Base-by-base conservation (phyloP, 202 grass and related monocot genomes). In the Alloteropsis angusta region DNA sequence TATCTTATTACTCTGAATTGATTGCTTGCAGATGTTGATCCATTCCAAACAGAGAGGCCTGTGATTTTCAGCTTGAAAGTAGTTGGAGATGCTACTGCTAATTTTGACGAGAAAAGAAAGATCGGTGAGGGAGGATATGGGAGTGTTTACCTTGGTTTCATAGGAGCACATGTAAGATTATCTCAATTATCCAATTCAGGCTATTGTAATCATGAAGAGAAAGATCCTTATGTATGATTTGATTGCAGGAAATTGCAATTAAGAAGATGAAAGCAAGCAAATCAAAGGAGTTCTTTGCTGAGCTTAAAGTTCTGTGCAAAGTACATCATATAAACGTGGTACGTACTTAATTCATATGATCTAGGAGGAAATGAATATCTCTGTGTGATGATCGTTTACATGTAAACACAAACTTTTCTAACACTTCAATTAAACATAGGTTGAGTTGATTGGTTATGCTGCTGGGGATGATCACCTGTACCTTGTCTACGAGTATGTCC, bases 261-360 rank as follows among this genome's bases (percentile, higher is more conserved):
- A 93, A 93, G 68, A 93, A 88, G 85, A 93, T 93, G 87, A 93
- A 83, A 79, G 85, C 79, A 57, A 90, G 79, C 82, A 93, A 83
- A 72, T 93, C 85, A 21, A 90, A 86, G 85, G 91, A 93, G 56
- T 93, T 93, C 66, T 85, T 90, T 22, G 91, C 87, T 55, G 88
- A 93, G 85, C 77, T 90, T 21, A 93, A 90, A 72, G 88, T 85
- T 73, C 43, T 90, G 42, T 93, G 91, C 85, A 93, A 90, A 90
- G 82, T 93, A 12, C 88, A 90, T 86, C 87, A 90, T 69, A 93
- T 85, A 74, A 93, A 93, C 70, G 88, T 88, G 75, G 85, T 93
- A 86, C 28, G 82, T 67, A 45, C 4, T 59, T 62, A 44, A 23
- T 62, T 78, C 21, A 14, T 72, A 57, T 18, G 44, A 65, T 49